Percentiles rank a stretch among this genome's conserved stretches.
Evolutionary conservation across 2,329 filamentous ascomycete species (phyloP).

Genomic region (Xylariaceae sp.): DNA sequence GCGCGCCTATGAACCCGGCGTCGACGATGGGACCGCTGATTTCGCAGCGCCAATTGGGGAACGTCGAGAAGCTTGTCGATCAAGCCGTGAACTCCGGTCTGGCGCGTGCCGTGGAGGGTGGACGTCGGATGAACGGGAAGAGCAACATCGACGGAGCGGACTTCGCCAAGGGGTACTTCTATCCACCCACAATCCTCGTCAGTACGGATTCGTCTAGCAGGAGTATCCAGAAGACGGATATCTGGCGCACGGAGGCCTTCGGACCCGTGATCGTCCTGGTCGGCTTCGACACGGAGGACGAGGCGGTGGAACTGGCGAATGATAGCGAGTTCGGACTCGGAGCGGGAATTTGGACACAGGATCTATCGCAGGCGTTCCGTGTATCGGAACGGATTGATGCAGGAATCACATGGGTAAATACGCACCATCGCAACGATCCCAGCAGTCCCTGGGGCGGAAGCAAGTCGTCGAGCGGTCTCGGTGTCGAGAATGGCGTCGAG

Average conservation of each 20-base stretch:
- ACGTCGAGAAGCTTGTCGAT: slow-evolving; percentile 61
- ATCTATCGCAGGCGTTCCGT: slow-evolving; percentile 67
- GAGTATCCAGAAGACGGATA: slow-evolving; percentile 63
- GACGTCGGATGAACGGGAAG: slow-evolving; percentile 41
- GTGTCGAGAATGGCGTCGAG: slow-evolving; percentile 67
- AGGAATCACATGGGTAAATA: slow-evolving; percentile 55
- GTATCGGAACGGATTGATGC: slow-evolving; percentile 66
- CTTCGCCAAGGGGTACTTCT: slow-evolving; percentile 64
- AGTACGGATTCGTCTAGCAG: slow-evolving; percentile 42
- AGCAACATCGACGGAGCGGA: slow-evolving; percentile 48
- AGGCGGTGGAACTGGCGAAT: slow-evolving; percentile 67
- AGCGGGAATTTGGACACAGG: slow-evolving; percentile 69
- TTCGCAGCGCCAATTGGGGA: slow-evolving; percentile 56
- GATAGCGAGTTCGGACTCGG: slow-evolving; percentile 71
- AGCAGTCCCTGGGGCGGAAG: slow-evolving; percentile 66
- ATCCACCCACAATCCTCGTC: slow-evolving; percentile 67
- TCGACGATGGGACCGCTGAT: slow-evolving; percentile 62
- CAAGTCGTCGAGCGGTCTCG: slow-evolving; percentile 58
- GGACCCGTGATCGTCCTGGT: slow-evolving; percentile 72
- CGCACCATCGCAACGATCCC: slow-evolving; percentile 66
- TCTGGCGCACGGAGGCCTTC: slow-evolving; percentile 78
- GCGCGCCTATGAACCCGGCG: slow-evolving; percentile 48
- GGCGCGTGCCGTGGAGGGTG: slow-evolving; percentile 39
- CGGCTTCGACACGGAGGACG: slow-evolving; percentile 68
- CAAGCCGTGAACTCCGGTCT: slow-evolving; percentile 54